Evolutionary conservation across 2,329 filamentous ascomycete species (phyloP).

Genomic region (Phoma sp.): DNA sequence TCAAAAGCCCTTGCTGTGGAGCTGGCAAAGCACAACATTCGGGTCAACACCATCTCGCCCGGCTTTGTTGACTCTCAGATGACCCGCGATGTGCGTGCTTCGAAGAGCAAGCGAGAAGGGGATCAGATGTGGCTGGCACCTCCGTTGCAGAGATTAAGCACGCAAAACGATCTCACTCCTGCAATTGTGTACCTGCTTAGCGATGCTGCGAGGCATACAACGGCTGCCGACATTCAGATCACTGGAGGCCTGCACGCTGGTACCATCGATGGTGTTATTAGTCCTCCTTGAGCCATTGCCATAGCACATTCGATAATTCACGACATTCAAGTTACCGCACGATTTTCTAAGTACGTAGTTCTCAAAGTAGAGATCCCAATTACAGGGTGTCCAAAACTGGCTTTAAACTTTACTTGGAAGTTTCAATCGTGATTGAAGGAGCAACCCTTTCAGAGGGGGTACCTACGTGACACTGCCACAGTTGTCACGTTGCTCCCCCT

Average conservation of each 20-base stretch:
- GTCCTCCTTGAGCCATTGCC: neutral
- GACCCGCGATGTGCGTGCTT: constrained; percentile 26
- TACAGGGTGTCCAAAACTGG: too few species aligned
- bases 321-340: too few species aligned
- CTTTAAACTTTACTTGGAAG: too few species aligned
- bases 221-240: constrained; percentile 55
- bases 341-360: too few species aligned
- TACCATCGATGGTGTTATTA: constrained; percentile 22
- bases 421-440: too few species aligned
- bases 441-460: too few species aligned
- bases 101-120: constrained; percentile 23
- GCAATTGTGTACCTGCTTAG: constrained; percentile 55
- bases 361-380: too few species aligned
- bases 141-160: constrained; percentile 51
- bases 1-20: constrained; percentile 48
- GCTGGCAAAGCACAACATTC: constrained; percentile 41
- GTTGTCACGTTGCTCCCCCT: too few species aligned
- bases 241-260: constrained; percentile 51
- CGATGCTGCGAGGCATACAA: constrained; percentile 55
- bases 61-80: constrained; percentile 44
- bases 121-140: constrained; percentile 32
- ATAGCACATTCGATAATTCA: neutral
- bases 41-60: constrained; percentile 43
- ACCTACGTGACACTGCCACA: too few species aligned
- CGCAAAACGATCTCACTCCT: constrained; percentile 53